These are phyloP conservation scores for Claviceps pusilla DNA, from an alignment of 2,329 filamentous ascomycete species.

Conservation along the genomic window DNA sequence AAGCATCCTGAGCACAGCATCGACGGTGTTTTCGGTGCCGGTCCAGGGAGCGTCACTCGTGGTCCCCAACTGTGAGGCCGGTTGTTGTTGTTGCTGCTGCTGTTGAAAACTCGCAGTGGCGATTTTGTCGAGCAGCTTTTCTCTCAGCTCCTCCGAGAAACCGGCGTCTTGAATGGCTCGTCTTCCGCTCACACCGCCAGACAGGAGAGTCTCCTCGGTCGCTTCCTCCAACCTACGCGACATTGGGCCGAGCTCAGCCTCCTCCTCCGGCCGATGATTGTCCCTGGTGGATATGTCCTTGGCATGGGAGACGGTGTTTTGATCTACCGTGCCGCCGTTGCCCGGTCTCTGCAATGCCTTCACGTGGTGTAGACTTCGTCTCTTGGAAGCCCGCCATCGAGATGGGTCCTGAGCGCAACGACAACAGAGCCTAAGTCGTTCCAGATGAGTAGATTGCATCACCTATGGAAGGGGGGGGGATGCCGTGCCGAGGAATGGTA, in stretches of 20 bases:
- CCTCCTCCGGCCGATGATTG: not conserved
- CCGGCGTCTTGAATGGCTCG: slow-evolving; percentile 46
- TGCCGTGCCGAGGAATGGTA: not conserved
- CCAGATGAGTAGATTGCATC: slow-evolving; percentile 1
- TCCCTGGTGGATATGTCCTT: not conserved
- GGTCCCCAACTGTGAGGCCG: not conserved
- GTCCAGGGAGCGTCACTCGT: slow-evolving; percentile 51
- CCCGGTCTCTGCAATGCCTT: not conserved
- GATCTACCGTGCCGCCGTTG: not conserved
- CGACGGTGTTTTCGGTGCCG: slow-evolving; percentile 58
- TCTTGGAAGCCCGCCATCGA: not conserved
- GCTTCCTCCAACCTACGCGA: slow-evolving; percentile 44
- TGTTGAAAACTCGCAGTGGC: slow-evolving; percentile 38
- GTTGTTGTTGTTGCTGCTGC: slow-evolving; percentile 26
- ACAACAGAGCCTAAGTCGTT: not conserved
- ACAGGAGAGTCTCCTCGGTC: slow-evolving; percentile 46
- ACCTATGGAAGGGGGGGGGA: not conserved
- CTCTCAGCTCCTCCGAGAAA: slow-evolving; percentile 49
- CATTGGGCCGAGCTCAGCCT: slow-evolving; percentile 30
- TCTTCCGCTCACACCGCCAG: slow-evolving; percentile 43
- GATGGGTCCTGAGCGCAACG: not conserved
- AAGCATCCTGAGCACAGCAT: slow-evolving; percentile 72
- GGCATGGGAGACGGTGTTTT: not conserved
- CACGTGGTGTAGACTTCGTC: not conserved
- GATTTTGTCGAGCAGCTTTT: slow-evolving; percentile 40